A percentile compares a stretch with the other conserved stretches of the same genome.
Evolutionary conservation across 345 rosid genomes (phyloP).

Genomic region (Sisymbrium altissimum): DNA sequence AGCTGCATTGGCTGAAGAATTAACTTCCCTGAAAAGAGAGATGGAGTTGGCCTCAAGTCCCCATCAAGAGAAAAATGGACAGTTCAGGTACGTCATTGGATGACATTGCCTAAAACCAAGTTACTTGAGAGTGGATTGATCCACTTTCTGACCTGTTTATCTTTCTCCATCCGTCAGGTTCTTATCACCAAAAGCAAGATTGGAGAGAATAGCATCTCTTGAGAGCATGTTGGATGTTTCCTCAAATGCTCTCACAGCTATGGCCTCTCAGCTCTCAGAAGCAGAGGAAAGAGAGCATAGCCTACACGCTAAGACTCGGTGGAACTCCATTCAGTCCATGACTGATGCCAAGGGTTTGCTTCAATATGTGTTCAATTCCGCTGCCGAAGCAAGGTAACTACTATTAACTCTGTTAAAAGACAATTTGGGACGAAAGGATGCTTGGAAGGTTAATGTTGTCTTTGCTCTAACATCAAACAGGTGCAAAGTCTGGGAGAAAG

Average conservation of each 20-base stretch:
- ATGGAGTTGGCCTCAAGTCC: conserved; percentile 54
- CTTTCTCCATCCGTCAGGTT: conserved; percentile 24
- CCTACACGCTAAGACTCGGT: conserved; percentile 55
- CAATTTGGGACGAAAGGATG: background rate
- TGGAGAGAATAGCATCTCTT: conserved; percentile 60
- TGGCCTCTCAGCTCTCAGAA: conserved; percentile 85
- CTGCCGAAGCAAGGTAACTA: conserved; percentile 63
- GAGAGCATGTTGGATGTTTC: conserved; percentile 73
- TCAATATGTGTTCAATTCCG: conserved; percentile 60
- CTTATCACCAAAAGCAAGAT: conserved; percentile 62
- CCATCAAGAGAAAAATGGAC: conserved; percentile 47
- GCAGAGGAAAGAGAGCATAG: conserved; percentile 74
- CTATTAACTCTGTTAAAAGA: background rate
- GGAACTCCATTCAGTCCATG: conserved; percentile 65
- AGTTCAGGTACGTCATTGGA: conserved; percentile 44
- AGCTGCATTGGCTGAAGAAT: conserved; percentile 65
- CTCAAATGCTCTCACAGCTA: conserved; percentile 57
- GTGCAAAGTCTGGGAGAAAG: conserved; percentile 68
- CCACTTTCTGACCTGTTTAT: conserved; percentile 30
- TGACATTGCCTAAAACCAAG: background rate
- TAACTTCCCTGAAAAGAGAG: conserved; percentile 53
- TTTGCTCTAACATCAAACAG: conserved; percentile 31
- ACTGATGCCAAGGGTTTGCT: conserved; percentile 75
- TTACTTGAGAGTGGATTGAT: background rate
- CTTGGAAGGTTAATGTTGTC: background rate